Conservation (phyloP, 1,284 basidiomycete species). For the Sparassis latifolia region DNA sequence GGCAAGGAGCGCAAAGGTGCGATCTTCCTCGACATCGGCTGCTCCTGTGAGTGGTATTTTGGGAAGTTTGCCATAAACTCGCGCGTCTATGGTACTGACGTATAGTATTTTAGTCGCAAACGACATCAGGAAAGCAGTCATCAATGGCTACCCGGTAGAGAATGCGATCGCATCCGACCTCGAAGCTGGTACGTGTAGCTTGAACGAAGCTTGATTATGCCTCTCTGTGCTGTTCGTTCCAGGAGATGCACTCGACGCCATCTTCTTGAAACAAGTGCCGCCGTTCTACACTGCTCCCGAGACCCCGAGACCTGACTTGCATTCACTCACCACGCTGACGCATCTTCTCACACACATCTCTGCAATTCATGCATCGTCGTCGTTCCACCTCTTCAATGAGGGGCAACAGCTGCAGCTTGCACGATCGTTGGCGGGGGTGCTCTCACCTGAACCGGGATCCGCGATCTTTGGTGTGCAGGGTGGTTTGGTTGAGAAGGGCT, state of each 20-base stretch:
- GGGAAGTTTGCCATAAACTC: not conserved
- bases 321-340: slow-evolving; percentile 31
- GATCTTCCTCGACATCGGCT: slow-evolving; percentile 42
- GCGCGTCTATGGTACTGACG: not conserved
- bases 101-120: slow-evolving; percentile 35
- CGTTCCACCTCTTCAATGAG: slow-evolving; percentile 49
- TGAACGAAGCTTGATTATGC: slow-evolving; percentile 13
- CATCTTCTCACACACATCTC: slow-evolving; percentile 38
- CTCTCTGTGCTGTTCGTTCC: slow-evolving; percentile 37
- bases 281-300: slow-evolving; percentile 22
- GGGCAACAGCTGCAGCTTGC: slow-evolving; percentile 36
- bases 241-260: slow-evolving; percentile 39
- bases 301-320: slow-evolving; percentile 24
- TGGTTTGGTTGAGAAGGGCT: not conserved
- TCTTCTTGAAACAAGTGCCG: slow-evolving; percentile 25
- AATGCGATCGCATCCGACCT: slow-evolving; percentile 31
- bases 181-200: slow-evolving; percentile 26
- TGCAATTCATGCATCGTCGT: slow-evolving; percentile 39
- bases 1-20: slow-evolving; percentile 32
- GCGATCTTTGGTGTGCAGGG: slow-evolving; percentile 26
- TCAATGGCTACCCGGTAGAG: slow-evolving; percentile 31
- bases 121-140: slow-evolving; percentile 34
- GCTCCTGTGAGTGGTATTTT: slow-evolving; percentile 36
- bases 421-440: slow-evolving; percentile 31
- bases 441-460: slow-evolving; percentile 31